Base-by-base conservation (phyloP, 2,329 filamentous ascomycete genomes). In the Colletotrichum theobromicola region DNA sequence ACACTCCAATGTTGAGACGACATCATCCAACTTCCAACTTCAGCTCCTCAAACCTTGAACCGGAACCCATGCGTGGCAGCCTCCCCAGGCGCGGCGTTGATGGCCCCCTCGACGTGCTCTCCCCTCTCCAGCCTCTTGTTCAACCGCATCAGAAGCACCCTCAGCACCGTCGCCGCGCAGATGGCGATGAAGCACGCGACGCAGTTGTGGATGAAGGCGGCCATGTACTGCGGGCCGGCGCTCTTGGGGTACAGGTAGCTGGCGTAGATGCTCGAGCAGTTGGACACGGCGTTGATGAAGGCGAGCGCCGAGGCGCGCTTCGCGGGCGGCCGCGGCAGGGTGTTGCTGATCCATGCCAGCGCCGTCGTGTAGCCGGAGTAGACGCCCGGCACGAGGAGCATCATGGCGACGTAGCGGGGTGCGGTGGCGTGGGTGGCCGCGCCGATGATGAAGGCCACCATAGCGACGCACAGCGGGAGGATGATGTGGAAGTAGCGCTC, bases 311-410 rank as follows among this genome's bases (percentile, higher is more conserved):
- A 87, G 2, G 87, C 87, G 74, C 93, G 90, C 85, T 96, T 96
- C 3, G 94, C 92, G 0, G 94, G 93, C 5, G 94, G 94, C 7
- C 94, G 90, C 1, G 94, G 94, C 71, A 96, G 88, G 1, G 92
- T 92, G 80, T 93, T 94, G 57, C 89, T 90, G 76, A 95, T 95
- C 94, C 94, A 96, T 5, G 92, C 89, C 7, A 94, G 85, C 4
- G 88, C 87, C 2, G 94, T 92, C 2, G 93, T 93, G 80, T 91
- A 95, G 2, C 72, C 72, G 2, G 72, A 55, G 46, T 75, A 75
- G 9, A 75, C 46, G 16, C 72, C 62, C 89, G 64, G 68, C 1
- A 73, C 70, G 91, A 95, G 46, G 21, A 75, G 70, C 69, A 75
- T 69, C 72, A 75, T 75, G 32, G 72, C 55, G 7, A 93, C 83